Percentiles rank a stretch among this genome's conserved stretches.
phyloP scores from a whole-genome alignment of 1,139 yeast genomes.

The Scheffersomyces titani region DNA sequence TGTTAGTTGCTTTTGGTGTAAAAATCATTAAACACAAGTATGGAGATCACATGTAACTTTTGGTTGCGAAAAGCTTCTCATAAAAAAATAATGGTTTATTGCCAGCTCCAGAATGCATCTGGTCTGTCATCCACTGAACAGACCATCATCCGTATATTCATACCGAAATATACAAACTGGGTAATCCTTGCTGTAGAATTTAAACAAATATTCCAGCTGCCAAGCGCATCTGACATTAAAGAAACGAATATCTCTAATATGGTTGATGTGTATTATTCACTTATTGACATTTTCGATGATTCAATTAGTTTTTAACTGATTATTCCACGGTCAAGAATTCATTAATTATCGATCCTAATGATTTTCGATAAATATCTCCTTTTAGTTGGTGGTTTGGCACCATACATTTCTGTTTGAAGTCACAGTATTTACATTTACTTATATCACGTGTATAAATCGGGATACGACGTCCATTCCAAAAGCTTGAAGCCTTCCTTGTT shows the following conservation, averaged over 20 bases:
- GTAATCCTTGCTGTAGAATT: too few species aligned
- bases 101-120: too few species aligned
- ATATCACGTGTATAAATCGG: conserved; percentile 43
- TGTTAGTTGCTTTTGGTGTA: background rate
- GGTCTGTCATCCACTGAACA: too few species aligned
- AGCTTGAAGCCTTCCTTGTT: conserved; percentile 34
- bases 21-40: too few species aligned
- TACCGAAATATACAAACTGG: too few species aligned
- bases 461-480: conserved; percentile 57
- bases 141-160: too few species aligned
- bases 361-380: conserved; percentile 2
- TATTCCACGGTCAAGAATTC: conserved; percentile 7
- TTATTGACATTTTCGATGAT: conserved; percentile 32
- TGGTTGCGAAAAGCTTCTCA: background rate
- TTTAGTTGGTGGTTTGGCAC: conserved; percentile 25
- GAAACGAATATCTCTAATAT: too few species aligned
- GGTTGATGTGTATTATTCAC: conserved; percentile 19
- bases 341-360: conserved; percentile 10
- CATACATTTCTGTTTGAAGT: conserved; percentile 39
- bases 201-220: too few species aligned
- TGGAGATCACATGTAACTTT: too few species aligned
- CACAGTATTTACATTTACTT: conserved; percentile 55
- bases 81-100: background rate
- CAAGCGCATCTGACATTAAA: too few species aligned
- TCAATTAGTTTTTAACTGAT: conserved; percentile 21